Evolutionary conservation across 148 eudicot genomes (phyloP), one percentile per base, ranked within the genome.

Genomic region (Chenopodium quinoa): DNA sequence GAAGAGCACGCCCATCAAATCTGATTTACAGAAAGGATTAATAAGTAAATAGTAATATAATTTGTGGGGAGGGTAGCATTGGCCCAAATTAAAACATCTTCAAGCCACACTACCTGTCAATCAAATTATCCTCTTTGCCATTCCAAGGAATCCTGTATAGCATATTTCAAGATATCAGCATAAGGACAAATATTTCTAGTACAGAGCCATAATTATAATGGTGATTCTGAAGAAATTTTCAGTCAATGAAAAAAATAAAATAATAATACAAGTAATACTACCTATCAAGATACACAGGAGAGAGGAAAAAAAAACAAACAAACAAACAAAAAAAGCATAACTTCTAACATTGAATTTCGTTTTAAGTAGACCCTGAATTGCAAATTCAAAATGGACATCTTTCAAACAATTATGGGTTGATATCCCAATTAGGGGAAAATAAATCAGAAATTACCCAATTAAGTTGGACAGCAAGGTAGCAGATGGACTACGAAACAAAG

Each of bases 1-100:
- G 95, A 83, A 96, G 98, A 83, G 99, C 98, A 27, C 99, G 95
- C 62, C 99, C 99, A 81, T 96, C 99, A 90, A 96, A 96, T 90
- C 99, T 96, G 90, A 32, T 77, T 50, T n/a, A 23, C 75, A 17
- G 20, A 60, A 52, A 71, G 37, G 73, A 27, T 48, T 8, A 11
- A 80, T 85, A 40, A 80, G 75, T 25, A 66, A 29, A 44, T 70
- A 63, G 67, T 60, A 32, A 19, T 48, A 65, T 29, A 37, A 71
- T 0, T 20, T 62, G 10, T 37, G 6, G 63, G 52, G n/a, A 9
- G 34, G 52, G 37, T 10, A 13, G 54, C 13, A 40, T 27, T 4
- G 4, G 54, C 66, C 9, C 50, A 73, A 75, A 73, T n/a, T 14
- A 65, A 52, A 32, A 54, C 29, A 71, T 66, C 67, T 6, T 17